Percentiles rank a stretch among this genome's conserved stretches.
phyloP scores from a whole-genome alignment of 2,329 filamentous ascomycete species.

The Diaporthe australafricana region DNA sequence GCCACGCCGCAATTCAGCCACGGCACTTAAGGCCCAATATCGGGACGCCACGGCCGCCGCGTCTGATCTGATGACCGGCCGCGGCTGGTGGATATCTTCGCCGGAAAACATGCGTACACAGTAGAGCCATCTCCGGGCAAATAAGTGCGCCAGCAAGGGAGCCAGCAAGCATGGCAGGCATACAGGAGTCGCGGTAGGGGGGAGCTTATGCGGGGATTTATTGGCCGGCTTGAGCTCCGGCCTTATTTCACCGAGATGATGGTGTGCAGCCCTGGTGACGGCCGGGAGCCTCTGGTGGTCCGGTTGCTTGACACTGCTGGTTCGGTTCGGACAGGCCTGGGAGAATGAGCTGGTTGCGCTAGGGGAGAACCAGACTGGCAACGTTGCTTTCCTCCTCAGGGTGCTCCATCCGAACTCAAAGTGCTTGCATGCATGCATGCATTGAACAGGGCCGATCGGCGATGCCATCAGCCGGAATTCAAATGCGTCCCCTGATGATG shows the following conservation, averaged over 20 bases:
- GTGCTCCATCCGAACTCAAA: constrained; percentile 3
- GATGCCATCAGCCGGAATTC: constrained; percentile 5
- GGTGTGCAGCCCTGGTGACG: constrained; percentile 24
- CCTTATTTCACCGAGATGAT: constrained; percentile 25
- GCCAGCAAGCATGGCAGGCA: constrained; percentile 21
- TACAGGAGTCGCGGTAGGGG: background rate
- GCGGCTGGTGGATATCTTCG: background rate
- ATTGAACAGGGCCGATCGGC: constrained; percentile 13
- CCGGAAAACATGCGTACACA: background rate
- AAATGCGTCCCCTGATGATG: constrained; percentile 4
- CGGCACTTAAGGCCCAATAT: background rate
- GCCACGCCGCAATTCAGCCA: constrained; percentile 20
- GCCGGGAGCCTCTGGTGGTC: constrained; percentile 1
- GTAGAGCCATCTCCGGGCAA: background rate
- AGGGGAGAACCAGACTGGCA: constrained; percentile 18
- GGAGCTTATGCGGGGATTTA: background rate
- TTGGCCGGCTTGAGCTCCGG: constrained; percentile 23
- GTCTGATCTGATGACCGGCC: constrained; percentile 23
- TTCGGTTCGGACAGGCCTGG: constrained; percentile 9
- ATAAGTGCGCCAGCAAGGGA: constrained; percentile 8
- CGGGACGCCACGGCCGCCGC: constrained; percentile 25
- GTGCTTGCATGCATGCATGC: constrained; percentile 2
- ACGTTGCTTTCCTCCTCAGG: background rate
- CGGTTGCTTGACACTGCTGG: constrained; percentile 13
- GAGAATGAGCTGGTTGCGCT: background rate